These are phyloP conservation scores for Clarireedia paspali DNA, from an alignment of 2,329 filamentous ascomycete species.

Conservation along the genomic window DNA sequence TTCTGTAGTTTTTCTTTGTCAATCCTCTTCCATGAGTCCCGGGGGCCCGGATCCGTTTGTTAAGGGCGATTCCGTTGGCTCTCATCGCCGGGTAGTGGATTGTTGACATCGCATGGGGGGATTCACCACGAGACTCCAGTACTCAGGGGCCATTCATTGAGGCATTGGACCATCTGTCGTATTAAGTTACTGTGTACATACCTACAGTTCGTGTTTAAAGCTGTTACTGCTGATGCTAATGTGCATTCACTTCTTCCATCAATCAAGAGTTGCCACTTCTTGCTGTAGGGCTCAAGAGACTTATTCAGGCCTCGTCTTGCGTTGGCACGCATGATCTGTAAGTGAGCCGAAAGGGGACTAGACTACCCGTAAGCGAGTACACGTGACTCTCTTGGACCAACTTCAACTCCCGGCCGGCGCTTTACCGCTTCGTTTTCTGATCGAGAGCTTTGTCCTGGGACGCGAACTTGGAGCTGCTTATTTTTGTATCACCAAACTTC, in stretches of 20 bases:
- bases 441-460: neutral
- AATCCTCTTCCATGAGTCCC: neutral
- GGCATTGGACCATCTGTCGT: neutral
- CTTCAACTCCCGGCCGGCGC: conserved; percentile 1
- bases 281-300: neutral
- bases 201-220: neutral
- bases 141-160: conserved; percentile 1
- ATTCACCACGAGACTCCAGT: neutral
- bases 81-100: neutral
- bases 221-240: neutral
- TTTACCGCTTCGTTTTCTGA: neutral
- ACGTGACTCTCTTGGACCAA: conserved; percentile 2
- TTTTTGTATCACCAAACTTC: neutral
- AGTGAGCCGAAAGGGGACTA: neutral
- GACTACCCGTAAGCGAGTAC: conserved; percentile 5
- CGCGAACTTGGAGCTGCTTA: neutral
- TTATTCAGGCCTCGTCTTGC: neutral
- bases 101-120: neutral
- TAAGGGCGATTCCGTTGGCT: neutral
- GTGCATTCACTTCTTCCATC: neutral
- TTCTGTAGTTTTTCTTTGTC: neutral
- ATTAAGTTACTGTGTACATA: neutral
- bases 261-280: neutral
- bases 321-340: conserved; percentile 1
- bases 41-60: too few relatives aligned